Evolutionary conservation across 345 rosid genomes (phyloP), one percentile per base, ranked within the genome.

Genomic region (Cochlearia excelsa): DNA sequence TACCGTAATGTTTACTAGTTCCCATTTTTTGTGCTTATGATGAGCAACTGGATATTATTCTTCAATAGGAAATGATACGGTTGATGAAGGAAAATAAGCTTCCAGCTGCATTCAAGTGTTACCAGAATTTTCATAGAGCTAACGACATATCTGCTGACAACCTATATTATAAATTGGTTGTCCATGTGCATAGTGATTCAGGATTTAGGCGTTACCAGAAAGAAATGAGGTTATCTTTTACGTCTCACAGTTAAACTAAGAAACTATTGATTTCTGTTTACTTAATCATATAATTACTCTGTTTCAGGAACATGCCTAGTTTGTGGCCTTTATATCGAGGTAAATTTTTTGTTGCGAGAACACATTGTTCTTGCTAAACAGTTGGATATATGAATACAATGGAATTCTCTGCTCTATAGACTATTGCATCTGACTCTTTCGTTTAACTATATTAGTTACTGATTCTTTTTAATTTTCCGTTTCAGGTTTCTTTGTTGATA

Each of bases 321-420:
- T 60, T 93, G 68, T 93, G 99, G 99, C 99, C 99, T 43, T 74
- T 93, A 39, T 93, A 93, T 81, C 93, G 99, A 85, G 99, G 99
- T 89, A 83, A 69, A 50, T 5, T 31, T 11, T 40, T 68, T 34
- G 40, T 43, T 51, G 35, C 52, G 66, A 58, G 53, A 42, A 53
- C 29, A 44, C 47, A 51, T 4, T 30, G 40, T 4, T 47, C 46
- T 46, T 5, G 3, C 42, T 26, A 59, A 38, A 68, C 37, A 38
- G 33, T 54, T 53, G 44, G 44, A 52, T 44, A 34, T 59, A 31
- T 37, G 40, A 37, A 5, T 6, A 37, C 40, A 37, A 2, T 37
- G 40, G 40, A 37, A 37, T 1, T 37, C 40, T 4, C 40, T 37
- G 40, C 5, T 69, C 26, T 46, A 53, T 42, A 51, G 61, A 47